phyloP scores from a whole-genome alignment of 176 grass and related monocot genomes.

The Carex kokanica region DNA sequence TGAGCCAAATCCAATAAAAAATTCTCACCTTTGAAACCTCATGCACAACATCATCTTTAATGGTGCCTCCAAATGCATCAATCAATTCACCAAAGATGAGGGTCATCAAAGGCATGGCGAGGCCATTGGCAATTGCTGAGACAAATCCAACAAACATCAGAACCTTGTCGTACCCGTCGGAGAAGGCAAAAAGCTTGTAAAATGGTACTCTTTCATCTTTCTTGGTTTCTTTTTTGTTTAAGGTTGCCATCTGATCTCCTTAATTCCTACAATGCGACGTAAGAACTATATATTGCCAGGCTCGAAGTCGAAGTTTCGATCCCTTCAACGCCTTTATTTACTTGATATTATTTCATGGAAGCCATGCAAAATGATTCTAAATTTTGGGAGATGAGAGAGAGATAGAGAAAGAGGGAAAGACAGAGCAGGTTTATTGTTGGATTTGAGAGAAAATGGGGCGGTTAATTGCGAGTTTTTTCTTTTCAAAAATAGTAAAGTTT shows the following conservation, averaged over 20 bases:
- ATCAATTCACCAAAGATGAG: slow-evolving; percentile 42
- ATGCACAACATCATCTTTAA: slow-evolving; percentile 19
- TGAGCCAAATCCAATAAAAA: not conserved
- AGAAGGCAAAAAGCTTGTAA: slow-evolving; percentile 37
- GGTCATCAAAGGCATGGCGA: slow-evolving; percentile 44
- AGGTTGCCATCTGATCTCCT: not conserved
- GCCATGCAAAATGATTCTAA: not conserved
- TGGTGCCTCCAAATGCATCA: slow-evolving; percentile 32
- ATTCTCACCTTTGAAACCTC: slow-evolving; percentile 37
- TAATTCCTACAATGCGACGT: not conserved
- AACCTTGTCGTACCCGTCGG: slow-evolving; percentile 19
- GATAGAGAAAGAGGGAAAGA: not conserved
- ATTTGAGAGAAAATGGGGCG: not conserved
- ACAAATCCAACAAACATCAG: slow-evolving; percentile 31
- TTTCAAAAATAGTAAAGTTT: not conserved
- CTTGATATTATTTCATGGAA: not conserved
- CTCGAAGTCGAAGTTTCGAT: not conserved
- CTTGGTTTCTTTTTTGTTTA: not conserved
- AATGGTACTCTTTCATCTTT: slow-evolving; percentile 31
- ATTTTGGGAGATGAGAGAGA: not conserved
- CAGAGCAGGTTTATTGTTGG: not conserved
- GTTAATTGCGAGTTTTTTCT: not conserved
- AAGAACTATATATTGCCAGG: not conserved
- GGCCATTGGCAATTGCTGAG: slow-evolving; percentile 26
- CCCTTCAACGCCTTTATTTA: not conserved